These are phyloP conservation scores for Teratosphaeriaceae sp. DNA, from an alignment of 2,329 filamentous ascomycete genomes.

Conservation along the genomic window DNA sequence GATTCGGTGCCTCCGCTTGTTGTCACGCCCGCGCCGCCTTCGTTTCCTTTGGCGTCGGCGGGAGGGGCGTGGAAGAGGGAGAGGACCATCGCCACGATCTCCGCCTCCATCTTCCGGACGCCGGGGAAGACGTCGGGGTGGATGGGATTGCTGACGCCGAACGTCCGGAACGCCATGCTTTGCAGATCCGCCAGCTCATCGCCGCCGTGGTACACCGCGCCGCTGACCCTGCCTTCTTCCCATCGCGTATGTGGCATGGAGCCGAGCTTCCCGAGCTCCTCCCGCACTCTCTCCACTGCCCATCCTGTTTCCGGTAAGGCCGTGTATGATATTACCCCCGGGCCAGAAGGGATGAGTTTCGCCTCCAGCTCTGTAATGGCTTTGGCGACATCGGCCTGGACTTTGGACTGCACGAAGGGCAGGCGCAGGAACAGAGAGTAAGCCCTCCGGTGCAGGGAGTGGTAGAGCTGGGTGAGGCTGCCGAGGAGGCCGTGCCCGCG, in stretches of 20 bases:
- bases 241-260: slow-evolving; percentile 90
- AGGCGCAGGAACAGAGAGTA: slow-evolving; percentile 82
- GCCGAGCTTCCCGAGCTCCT: slow-evolving; percentile 71
- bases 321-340: slow-evolving; percentile 65
- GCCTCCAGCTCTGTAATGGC: slow-evolving; percentile 72
- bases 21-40: slow-evolving; percentile 77
- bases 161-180: slow-evolving; percentile 86
- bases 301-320: slow-evolving; percentile 78
- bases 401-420: slow-evolving; percentile 78
- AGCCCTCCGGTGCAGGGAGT: slow-evolving; percentile 60
- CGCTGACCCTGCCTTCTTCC: slow-evolving; percentile 93
- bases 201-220: slow-evolving; percentile 94
- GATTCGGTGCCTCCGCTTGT: slow-evolving; percentile 94
- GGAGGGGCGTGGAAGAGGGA: slow-evolving; percentile 73
- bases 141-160: slow-evolving; percentile 92
- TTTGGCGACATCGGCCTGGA: slow-evolving; percentile 76
- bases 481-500: slow-evolving; percentile 84
- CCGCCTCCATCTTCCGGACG: slow-evolving; percentile 98
- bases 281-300: slow-evolving; percentile 67
- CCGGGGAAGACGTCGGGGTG: slow-evolving; percentile 98
- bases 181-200: slow-evolving; percentile 75
- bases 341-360: slow-evolving; percentile 72
- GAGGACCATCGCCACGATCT: slow-evolving; percentile 87
- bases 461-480: slow-evolving; percentile 67
- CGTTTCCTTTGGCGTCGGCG: slow-evolving; percentile 20